Base-by-base conservation (phyloP, 2,329 filamentous ascomycete genomes). In the Exophiala sp. region DNA sequence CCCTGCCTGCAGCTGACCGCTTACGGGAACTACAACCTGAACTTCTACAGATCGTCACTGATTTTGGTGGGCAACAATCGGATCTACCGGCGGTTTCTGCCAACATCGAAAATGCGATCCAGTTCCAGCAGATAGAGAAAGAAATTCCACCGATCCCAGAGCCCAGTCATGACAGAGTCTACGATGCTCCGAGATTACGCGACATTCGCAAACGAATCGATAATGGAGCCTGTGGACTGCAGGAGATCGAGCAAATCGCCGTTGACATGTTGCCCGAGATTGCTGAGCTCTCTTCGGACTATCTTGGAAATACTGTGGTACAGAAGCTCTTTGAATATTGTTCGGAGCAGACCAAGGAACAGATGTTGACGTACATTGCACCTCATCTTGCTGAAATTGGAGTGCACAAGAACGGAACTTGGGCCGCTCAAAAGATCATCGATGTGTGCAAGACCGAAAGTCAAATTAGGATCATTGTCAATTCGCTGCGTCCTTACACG, bases 381-480 rank as follows among this genome's bases (percentile, higher is more conserved):
- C 90, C 91, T 50, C 90, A 96, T 65, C 79, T 97, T 66, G 89
- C 91, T 21, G 90, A 97, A 70, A 96, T 97, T 69, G 93, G 93
- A 62, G 83, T 96, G 6, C 93, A 98, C 78, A 98, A 98, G 79
- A 98, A 98, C 63, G 93, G 93, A 56, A 98, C 93, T 1, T 98
- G 93, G 93, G 93, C 93, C 47, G 93, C 93, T 1, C 93, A 98
- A 71, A 98, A 97, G 77, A 97, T 98, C 63, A 97, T 98, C 60
- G 91, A 97, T 63, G 88, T 95, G 5, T 91, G 89, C 67, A 88
- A 93, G 70, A 88, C 86, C 1, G 82, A 85, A 4, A 73, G 75
- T 34, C 90, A 97, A 70, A 91, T 93, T 83, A 72, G 75, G 40
- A 73, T 88, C 71, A 91, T 98, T 63, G 85, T 93, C 22, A 82